Evolutionary conservation across 805 yeast genomes (phyloP).

Genomic region (Starmera quercuum): DNA sequence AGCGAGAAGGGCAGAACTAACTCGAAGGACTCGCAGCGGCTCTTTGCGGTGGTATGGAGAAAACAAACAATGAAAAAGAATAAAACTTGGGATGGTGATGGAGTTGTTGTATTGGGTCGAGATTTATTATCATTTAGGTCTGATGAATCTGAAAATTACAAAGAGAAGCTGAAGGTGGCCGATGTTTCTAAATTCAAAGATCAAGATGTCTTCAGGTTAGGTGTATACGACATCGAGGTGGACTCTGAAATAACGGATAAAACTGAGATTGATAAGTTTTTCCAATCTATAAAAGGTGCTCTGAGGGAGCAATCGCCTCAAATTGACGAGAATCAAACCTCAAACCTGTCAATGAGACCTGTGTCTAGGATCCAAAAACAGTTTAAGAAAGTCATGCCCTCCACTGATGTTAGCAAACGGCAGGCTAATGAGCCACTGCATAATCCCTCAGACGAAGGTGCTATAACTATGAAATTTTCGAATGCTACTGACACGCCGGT

Average conservation of each 20-base stretch:
- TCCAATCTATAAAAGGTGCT: conserved; percentile 6
- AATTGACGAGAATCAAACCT: conserved; percentile 5
- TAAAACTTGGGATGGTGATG: conserved; percentile 96
- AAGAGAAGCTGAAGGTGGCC: conserved; percentile 16
- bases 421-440: conserved; percentile 26
- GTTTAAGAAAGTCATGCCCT: conserved; percentile 15
- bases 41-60: conserved; percentile 29
- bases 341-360: conserved; percentile 7
- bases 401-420: conserved; percentile 9
- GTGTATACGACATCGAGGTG: conserved; percentile 55
- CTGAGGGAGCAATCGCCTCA: not conserved
- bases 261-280: conserved; percentile 14
- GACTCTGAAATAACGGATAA: conserved; percentile 35
- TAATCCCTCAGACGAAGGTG: conserved; percentile 27
- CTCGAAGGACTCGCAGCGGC: not conserved
- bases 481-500: conserved; percentile 31
- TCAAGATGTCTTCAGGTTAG: conserved; percentile 41
- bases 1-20: not conserved
- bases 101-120: conserved; percentile 34
- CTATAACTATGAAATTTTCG: conserved; percentile 34
- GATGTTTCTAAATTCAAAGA: conserved; percentile 17
- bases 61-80: conserved; percentile 70
- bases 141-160: conserved; percentile 23
- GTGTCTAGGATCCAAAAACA: conserved; percentile 14
- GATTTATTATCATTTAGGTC: conserved; percentile 22